Evolutionary conservation across 306 rosid species (phyloP).

Genomic region (Lupinus albus): DNA sequence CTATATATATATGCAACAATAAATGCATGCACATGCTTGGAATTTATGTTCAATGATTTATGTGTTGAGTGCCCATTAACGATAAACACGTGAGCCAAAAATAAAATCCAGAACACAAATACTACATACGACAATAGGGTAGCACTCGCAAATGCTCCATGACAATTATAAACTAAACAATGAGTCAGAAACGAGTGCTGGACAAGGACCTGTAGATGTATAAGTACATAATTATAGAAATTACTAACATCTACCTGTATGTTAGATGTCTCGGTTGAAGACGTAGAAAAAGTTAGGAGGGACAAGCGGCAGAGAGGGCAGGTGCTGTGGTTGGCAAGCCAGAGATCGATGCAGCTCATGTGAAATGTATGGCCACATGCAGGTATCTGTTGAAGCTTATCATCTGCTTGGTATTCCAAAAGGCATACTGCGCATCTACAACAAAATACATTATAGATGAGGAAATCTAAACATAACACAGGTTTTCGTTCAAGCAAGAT

Average conservation of each 20-base stretch:
- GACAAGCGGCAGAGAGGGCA: constrained; percentile 96
- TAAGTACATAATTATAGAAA: constrained; percentile 30
- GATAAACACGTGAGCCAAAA: not conserved
- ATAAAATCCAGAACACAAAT: not conserved
- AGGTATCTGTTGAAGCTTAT: constrained; percentile 88
- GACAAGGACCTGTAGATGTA: not conserved
- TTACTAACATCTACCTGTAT: constrained; percentile 40
- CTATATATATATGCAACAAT: not conserved
- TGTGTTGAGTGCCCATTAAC: not conserved
- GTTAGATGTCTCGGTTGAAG: constrained; percentile 46
- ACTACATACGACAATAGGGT: constrained; percentile 17
- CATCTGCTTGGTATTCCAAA: constrained; percentile 77
- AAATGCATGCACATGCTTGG: not conserved
- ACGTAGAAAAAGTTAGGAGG: constrained; percentile 55
- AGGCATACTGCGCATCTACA: constrained; percentile 88
- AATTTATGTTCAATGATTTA: constrained; percentile 1
- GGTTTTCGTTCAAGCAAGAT: constrained; percentile 9
- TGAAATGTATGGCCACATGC: constrained; percentile 85
- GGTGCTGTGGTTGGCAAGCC: constrained; percentile 81
- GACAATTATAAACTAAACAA: constrained; percentile 3
- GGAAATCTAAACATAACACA: constrained; percentile 24
- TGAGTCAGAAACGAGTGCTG: constrained; percentile 2
- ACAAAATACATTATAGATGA: constrained; percentile 25
- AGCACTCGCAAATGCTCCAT: constrained; percentile 24
- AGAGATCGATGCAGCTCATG: constrained; percentile 82